Conservation (phyloP, 108 stramenopile genomes). For the Epipyxis sp. region DNA sequence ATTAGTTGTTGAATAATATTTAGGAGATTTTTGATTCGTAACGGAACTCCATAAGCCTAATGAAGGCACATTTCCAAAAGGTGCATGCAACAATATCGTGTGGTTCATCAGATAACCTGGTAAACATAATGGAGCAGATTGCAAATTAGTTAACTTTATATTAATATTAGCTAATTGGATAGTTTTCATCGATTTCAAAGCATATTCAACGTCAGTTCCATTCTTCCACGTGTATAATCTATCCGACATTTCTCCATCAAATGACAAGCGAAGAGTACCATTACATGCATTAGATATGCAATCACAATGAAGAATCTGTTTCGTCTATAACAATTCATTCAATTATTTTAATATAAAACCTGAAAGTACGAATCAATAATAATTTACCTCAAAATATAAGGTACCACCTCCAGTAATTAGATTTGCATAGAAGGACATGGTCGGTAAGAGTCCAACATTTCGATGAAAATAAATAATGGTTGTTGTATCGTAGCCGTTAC, state of each 20-base stretch:
- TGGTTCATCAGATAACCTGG: not conserved
- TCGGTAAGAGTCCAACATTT: not conserved
- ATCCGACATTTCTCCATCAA: not conserved
- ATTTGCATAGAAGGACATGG: conserved; percentile 5
- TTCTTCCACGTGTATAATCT: not conserved
- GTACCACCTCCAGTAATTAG: not conserved
- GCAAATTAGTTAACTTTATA: not conserved
- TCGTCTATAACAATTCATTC: not conserved
- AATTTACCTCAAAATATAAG: conserved; percentile 3
- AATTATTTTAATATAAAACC: no score
- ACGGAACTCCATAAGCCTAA: not conserved
- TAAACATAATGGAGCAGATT: not conserved
- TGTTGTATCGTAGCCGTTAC: not conserved
- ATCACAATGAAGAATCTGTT: not conserved
- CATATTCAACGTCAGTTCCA: not conserved
- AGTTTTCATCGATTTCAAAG: not conserved
- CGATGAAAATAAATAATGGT: not conserved
- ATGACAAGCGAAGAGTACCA: conserved; percentile 5
- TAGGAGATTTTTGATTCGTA: not conserved
- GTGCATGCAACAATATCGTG: not conserved
- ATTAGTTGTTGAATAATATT: not conserved
- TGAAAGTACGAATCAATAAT: no score
- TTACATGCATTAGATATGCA: not conserved
- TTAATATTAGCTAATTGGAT: not conserved
- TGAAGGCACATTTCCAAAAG: not conserved